A percentile compares a stretch with the other conserved stretches of the same genome.
Conservation (phyloP, 352 stramenopile genomes). For the Pseudoperonospora humuli region DNA sequence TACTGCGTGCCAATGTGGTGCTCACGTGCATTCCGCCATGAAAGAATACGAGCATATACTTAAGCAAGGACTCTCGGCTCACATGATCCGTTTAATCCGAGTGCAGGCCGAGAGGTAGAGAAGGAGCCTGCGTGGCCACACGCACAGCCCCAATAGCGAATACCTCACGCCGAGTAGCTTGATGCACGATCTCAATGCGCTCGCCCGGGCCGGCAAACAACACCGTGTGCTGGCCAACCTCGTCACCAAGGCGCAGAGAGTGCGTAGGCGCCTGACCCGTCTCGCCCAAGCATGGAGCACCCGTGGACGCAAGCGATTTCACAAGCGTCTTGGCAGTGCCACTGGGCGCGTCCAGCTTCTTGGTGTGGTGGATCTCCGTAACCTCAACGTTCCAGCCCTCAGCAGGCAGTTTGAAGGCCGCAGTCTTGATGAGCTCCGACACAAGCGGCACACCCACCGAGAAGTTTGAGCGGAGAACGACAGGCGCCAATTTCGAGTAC, state of each 20-base stretch:
- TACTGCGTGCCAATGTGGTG: no score
- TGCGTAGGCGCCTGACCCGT: constrained; percentile 43
- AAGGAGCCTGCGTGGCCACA: constrained; percentile 45
- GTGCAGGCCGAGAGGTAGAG: constrained; percentile 48
- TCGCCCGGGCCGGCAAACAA: constrained; percentile 71
- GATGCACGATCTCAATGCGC: constrained; percentile 81
- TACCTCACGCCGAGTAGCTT: constrained; percentile 69
- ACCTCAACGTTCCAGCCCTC: constrained; percentile 79
- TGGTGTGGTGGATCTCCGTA: constrained; percentile 79
- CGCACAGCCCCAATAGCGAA: constrained; percentile 75
- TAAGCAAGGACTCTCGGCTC: constrained; percentile 4
- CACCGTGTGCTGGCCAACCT: constrained; percentile 78
- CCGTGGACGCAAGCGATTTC: constrained; percentile 55
- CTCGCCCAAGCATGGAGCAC: constrained; percentile 41
- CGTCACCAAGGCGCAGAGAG: constrained; percentile 70
- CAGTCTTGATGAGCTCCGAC: constrained; percentile 57
- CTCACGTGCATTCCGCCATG: no score
- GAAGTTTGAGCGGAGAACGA: constrained; percentile 80
- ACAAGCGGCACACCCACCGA: constrained; percentile 77
- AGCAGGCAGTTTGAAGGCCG: constrained; percentile 63
- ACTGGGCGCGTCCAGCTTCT: constrained; percentile 78
- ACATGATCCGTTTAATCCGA: constrained; percentile 33
- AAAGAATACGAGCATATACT: constrained; percentile 13
- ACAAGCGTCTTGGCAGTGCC: constrained; percentile 75
- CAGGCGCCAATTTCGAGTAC: constrained; percentile 50